phyloP scores from a whole-genome alignment of 306 rosid genomes.

The Trifolium fragiferum region DNA sequence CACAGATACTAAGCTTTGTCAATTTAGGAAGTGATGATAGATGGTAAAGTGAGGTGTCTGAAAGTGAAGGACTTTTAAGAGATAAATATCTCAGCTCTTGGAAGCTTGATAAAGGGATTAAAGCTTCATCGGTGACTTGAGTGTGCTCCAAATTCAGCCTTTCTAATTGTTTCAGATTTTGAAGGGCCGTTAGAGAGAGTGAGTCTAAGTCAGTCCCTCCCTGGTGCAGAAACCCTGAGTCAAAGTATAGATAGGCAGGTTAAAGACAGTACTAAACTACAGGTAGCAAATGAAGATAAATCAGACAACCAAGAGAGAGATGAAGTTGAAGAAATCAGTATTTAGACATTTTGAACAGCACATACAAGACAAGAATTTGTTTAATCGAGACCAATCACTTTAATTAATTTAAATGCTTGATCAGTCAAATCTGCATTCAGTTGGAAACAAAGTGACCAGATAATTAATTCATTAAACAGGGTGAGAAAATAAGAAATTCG shows the following conservation, averaged over 20 bases:
- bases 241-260: constrained; percentile 24
- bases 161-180: constrained; percentile 62
- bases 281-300: constrained; percentile 14
- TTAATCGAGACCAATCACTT: constrained; percentile 7
- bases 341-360: constrained; percentile 22
- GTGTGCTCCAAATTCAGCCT: constrained; percentile 76
- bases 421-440: not conserved
- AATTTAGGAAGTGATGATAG: constrained; percentile 73
- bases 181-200: constrained; percentile 58
- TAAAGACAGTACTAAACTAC: constrained; percentile 11
- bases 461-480: constrained; percentile 3
- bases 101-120: constrained; percentile 58
- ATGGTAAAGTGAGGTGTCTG: constrained; percentile 65
- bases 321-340: constrained; percentile 19
- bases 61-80: constrained; percentile 63
- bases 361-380: constrained; percentile 2
- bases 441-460: constrained; percentile 21
- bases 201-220: constrained; percentile 37
- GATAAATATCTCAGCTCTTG: constrained; percentile 60
- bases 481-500: constrained; percentile 13
- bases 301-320: constrained; percentile 13
- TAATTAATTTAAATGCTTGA: constrained; percentile 22
- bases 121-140: constrained; percentile 60
- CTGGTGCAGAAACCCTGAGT: constrained; percentile 61
- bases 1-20: constrained; percentile 62